These are phyloP conservation scores for Punctularia strigosozonata DNA, from an alignment of 768 basidiomycete species.

Conservation along the genomic window DNA sequence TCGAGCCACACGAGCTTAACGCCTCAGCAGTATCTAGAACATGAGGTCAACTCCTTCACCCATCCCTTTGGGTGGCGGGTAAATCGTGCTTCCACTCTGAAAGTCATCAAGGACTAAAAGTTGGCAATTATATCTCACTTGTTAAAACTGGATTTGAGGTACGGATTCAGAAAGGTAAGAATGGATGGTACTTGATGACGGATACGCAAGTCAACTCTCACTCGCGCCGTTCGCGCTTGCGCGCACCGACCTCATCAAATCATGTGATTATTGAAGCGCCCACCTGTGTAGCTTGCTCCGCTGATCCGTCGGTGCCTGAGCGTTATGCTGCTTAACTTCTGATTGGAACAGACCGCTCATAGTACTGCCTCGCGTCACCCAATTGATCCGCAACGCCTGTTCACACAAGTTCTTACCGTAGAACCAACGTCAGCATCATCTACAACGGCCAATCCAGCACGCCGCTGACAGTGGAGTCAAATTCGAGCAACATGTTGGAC, in stretches of 20 bases:
- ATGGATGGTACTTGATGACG: neutral
- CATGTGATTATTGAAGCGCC: neutral
- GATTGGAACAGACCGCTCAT: too few relatives aligned
- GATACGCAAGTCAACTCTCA: too few relatives aligned
- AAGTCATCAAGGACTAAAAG: conserved; percentile 48
- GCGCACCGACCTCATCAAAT: neutral
- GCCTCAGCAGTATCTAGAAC: conserved; percentile 95
- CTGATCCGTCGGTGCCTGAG: too few relatives aligned
- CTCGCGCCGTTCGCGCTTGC: too few relatives aligned
- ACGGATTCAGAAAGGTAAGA: neutral
- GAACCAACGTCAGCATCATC: neutral
- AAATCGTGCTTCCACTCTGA: conserved; percentile 88
- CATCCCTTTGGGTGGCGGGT: conserved; percentile 39
- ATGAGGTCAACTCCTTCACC: conserved; percentile 69
- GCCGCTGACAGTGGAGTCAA: neutral
- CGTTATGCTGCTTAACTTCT: too few relatives aligned
- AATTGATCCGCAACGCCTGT: too few relatives aligned
- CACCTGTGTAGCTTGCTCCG: too few relatives aligned
- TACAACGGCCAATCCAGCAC: neutral
- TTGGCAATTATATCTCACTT: conserved; percentile 5
- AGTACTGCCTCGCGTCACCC: too few relatives aligned
- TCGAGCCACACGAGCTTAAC: conserved; percentile 7
- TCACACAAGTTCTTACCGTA: neutral
- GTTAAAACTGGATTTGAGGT: neutral
- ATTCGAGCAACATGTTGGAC: neutral